Base-by-base conservation (phyloP, 1,284 basidiomycete genomes). In the Cryptococcus amylolentus region DNA sequence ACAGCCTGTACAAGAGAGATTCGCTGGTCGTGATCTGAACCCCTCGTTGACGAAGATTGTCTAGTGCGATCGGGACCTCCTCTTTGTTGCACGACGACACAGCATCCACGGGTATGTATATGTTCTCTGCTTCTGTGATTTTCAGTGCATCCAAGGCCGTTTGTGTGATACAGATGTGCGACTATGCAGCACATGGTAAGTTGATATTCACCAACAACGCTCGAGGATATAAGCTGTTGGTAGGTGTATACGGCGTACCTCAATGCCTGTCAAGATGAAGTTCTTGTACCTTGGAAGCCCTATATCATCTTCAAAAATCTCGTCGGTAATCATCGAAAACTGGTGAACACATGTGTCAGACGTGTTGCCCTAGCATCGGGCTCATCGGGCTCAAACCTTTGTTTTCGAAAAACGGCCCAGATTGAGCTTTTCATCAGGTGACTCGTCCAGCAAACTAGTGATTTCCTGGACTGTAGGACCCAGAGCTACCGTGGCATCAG, bases 81-180 rank as follows among this genome's bases (percentile, higher is more conserved):
- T 78, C 77, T 6, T 66, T 66, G 64, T 94, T 92, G 66, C 84
- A 87, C 42, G 86, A 89, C 2, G 88, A 90, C 2, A 95, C 84
- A 23, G 86, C 91, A 69, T 96, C 93, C 16, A 88, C 88, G 41
- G 93, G 79, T 44, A 95, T 82, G 68, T 61, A 66, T 16, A 64
- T 61, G 1, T 46, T 52, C 12, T 57, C 56, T 12, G 48, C 46
- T 4, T 14, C 27, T 38, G 49, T 23, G 73, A 87, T 9, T 40
- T 48, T 20, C 4, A 58, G 75, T 23, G 91, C 80, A 55, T 88
- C 85, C 8, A 91, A 79, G 0, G 86, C 81, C 0, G 89, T 88
- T 77, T 94, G 91, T 4, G 90, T 81, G 9, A 96, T 85, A 69
- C 93, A 97, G 57, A 97, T 86, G 67, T 96, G 93, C 2, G 88